Percentiles rank a stretch among this genome's conserved stretches.
Conservation (phyloP, 768 basidiomycete genomes). For the Tremella yokohamensis region DNA sequence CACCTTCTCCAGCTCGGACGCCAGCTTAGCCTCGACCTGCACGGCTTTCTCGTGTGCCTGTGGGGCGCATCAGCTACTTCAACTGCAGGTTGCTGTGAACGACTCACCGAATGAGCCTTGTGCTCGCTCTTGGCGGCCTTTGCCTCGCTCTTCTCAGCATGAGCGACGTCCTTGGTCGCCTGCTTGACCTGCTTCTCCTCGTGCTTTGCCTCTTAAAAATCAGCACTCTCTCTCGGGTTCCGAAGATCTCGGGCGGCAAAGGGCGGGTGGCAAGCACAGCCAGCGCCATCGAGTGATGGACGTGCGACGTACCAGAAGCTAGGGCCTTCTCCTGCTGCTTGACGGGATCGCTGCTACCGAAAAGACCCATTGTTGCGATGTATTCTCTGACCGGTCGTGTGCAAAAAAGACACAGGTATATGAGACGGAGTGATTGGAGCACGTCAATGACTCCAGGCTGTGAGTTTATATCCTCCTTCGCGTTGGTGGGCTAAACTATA, state of each 20-base stretch:
- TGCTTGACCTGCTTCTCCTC: conserved; percentile 60
- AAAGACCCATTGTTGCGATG: conserved; percentile 37
- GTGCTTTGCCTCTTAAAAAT: conserved; percentile 27
- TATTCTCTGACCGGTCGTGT: background rate
- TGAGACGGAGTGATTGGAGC: too few relatives aligned
- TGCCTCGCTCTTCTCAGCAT: conserved; percentile 58
- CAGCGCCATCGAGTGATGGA: too few relatives aligned
- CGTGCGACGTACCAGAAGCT: conserved; percentile 30
- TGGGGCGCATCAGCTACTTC: background rate
- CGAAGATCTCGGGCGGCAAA: too few relatives aligned
- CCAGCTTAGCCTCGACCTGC: conserved; percentile 57
- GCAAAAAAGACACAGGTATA: too few relatives aligned
- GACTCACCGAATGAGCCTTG: conserved; percentile 23
- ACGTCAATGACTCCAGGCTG: too few relatives aligned
- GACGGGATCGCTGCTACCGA: conserved; percentile 40
- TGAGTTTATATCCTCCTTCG: too few relatives aligned
- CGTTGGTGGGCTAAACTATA: too few relatives aligned
- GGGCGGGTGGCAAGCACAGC: too few relatives aligned
- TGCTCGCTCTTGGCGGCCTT: conserved; percentile 57
- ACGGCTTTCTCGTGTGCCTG: conserved; percentile 57
- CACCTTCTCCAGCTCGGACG: conserved; percentile 59
- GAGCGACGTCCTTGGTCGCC: conserved; percentile 58
- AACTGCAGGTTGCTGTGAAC: background rate
- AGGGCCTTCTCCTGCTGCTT: conserved; percentile 43
- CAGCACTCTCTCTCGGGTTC: background rate